phyloP scores from a whole-genome alignment of 768 basidiomycete species.

The Mycena galericulata region DNA sequence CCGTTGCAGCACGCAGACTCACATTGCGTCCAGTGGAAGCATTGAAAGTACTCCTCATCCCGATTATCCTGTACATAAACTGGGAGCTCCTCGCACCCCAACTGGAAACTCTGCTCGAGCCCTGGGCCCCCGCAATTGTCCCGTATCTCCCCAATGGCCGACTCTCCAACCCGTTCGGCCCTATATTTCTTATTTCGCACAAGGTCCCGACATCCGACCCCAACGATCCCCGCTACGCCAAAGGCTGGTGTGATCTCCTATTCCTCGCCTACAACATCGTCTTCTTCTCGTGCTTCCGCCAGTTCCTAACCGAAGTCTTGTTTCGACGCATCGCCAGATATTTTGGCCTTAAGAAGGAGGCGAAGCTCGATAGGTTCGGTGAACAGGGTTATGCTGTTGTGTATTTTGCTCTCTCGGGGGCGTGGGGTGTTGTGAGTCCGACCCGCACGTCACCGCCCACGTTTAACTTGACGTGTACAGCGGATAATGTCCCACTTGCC shows the following conservation, averaged over 20 bases:
- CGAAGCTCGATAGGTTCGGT: slow-evolving; percentile 86
- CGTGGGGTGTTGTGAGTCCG: slow-evolving; percentile 81
- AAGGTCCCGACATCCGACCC: slow-evolving; percentile 62
- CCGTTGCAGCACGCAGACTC: not conserved
- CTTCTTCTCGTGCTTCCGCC: slow-evolving; percentile 90
- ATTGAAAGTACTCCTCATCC: slow-evolving; percentile 72
- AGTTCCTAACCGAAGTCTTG: slow-evolving; percentile 73
- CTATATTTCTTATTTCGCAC: slow-evolving; percentile 79
- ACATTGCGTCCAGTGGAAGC: slow-evolving; percentile 61
- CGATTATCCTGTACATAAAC: slow-evolving; percentile 70
- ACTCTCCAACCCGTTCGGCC: slow-evolving; percentile 77
- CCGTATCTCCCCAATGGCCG: slow-evolving; percentile 56
- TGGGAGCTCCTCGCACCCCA: slow-evolving; percentile 67
- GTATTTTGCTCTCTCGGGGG: slow-evolving; percentile 80
- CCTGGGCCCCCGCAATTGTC: slow-evolving; percentile 38
- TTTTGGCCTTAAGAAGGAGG: slow-evolving; percentile 74
- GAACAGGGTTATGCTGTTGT: slow-evolving; percentile 92
- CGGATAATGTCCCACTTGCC: slow-evolving; percentile 85
- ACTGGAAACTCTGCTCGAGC: slow-evolving; percentile 23
- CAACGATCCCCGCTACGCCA: slow-evolving; percentile 74
- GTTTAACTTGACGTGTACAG: slow-evolving; percentile 52
- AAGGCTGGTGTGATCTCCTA: slow-evolving; percentile 77
- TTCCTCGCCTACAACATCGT: slow-evolving; percentile 90
- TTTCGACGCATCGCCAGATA: slow-evolving; percentile 75
- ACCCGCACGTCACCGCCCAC: not conserved